A percentile compares a stretch with the other conserved stretches of the same genome.
Conservation (phyloP, 1,284 basidiomycete genomes). For the Sporisorium sorghi region DNA sequence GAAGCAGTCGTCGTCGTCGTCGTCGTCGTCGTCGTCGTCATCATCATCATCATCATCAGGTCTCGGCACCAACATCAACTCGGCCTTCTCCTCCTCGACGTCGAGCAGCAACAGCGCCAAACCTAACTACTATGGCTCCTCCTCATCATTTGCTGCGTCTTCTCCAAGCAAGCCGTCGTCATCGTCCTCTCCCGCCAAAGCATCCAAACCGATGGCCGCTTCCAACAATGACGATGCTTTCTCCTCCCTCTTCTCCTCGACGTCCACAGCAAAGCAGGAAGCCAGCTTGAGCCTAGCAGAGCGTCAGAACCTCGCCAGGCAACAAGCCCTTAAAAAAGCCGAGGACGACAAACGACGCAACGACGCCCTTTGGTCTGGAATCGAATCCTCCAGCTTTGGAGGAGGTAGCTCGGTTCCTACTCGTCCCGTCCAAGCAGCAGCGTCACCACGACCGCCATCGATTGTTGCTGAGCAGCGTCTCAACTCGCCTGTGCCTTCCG, state of each 20-base stretch:
- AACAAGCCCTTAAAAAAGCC: constrained; percentile 22
- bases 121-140: constrained; percentile 35
- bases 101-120: constrained; percentile 7
- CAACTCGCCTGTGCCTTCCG: constrained; percentile 12
- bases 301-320: constrained; percentile 33
- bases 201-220: constrained; percentile 3
- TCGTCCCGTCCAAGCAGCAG: constrained; percentile 1
- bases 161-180: constrained; percentile 11
- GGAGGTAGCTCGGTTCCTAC: neutral
- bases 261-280: constrained; percentile 24
- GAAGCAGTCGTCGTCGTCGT: constrained; percentile 7
- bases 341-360: constrained; percentile 30
- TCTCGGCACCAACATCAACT: constrained; percentile 22
- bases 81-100: constrained; percentile 6
- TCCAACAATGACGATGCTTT: constrained; percentile 50
- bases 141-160: constrained; percentile 5
- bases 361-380: constrained; percentile 46
- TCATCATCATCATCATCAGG: too few species aligned
- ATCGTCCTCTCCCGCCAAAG: neutral
- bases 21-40: constrained; percentile 19
- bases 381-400: constrained; percentile 29
- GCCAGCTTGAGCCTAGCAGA: constrained; percentile 39
- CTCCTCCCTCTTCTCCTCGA: constrained; percentile 56
- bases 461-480: constrained; percentile 12
- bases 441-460: neutral